Percentiles rank a stretch among this genome's conserved stretches.
Evolutionary conservation across 2,329 filamentous ascomycete species (phyloP).

Genomic region (Colletotrichum karsti): DNA sequence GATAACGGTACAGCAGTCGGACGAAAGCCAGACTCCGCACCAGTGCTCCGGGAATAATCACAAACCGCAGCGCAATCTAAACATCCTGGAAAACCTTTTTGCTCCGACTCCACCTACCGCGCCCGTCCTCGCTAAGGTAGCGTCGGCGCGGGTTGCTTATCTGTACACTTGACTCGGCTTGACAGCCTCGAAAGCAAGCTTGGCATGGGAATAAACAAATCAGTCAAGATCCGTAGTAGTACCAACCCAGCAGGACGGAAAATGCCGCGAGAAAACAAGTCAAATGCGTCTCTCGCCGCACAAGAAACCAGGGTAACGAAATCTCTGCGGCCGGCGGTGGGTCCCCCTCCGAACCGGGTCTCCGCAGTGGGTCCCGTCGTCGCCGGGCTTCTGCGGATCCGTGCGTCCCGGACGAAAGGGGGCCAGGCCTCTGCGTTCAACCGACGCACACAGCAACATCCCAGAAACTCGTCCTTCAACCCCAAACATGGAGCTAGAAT

Average conservation of each 20-base stretch:
- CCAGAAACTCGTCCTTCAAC: background rate
- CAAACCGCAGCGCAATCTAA: background rate
- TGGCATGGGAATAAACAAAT: conserved; percentile 3
- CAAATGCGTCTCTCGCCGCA: background rate
- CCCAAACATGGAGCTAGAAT: background rate
- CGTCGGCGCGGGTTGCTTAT: no score
- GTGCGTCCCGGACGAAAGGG: conserved; percentile 27
- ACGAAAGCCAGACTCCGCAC: background rate
- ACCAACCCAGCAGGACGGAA: background rate
- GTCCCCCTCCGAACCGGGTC: conserved; percentile 1
- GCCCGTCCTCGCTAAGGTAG: no score
- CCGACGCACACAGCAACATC: conserved; percentile 9
- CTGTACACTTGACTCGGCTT: no score
- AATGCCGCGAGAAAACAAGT: background rate
- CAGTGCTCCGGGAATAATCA: conserved; percentile 17
- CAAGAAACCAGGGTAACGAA: background rate
- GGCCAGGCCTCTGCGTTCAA: background rate
- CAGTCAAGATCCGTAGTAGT: background rate
- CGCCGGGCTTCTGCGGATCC: background rate
- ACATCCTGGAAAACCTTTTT: conserved; percentile 12
- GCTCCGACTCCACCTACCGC: background rate
- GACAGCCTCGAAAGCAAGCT: background rate
- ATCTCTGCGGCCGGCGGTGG: conserved; percentile 1
- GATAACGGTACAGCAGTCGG: conserved; percentile 3
- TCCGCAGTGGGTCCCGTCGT: background rate